Conservation (phyloP, 2,329 filamentous ascomycete species). For the Botrytis porri region DNA sequence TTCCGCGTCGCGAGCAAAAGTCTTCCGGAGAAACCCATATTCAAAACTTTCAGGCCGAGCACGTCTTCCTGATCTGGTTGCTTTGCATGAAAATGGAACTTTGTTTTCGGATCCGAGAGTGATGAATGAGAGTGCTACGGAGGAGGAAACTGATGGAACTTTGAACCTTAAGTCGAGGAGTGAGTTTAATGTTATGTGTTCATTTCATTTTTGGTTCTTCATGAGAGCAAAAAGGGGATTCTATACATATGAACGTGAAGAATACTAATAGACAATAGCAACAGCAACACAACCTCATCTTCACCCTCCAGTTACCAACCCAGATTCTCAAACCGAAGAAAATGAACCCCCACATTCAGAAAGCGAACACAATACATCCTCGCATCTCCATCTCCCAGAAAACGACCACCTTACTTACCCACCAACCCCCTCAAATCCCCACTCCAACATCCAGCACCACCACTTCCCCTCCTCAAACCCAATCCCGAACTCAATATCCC, state of each 20-base stretch:
- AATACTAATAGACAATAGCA: background rate
- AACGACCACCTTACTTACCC: background rate
- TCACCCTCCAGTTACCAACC: too few species aligned
- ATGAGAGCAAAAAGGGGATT: background rate
- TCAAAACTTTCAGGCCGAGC: background rate
- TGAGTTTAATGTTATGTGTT: background rate
- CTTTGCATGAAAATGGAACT: background rate
- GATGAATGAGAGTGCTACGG: background rate
- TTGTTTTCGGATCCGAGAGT: background rate
- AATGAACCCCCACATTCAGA: background rate
- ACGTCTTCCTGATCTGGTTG: background rate
- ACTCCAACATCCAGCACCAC: background rate
- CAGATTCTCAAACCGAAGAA: background rate
- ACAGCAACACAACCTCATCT: background rate
- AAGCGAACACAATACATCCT: background rate
- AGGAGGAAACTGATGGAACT: background rate
- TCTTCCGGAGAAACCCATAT: background rate
- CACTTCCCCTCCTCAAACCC: background rate
- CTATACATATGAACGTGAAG: background rate
- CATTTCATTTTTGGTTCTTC: background rate
- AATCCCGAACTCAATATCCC: background rate
- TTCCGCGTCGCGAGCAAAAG: too few species aligned
- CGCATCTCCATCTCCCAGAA: background rate
- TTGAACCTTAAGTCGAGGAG: too few species aligned
- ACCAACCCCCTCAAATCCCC: background rate